These are phyloP conservation scores for Naegleria gruberi DNA, from an alignment of 208 protist genomes.

Conservation along the genomic window DNA sequence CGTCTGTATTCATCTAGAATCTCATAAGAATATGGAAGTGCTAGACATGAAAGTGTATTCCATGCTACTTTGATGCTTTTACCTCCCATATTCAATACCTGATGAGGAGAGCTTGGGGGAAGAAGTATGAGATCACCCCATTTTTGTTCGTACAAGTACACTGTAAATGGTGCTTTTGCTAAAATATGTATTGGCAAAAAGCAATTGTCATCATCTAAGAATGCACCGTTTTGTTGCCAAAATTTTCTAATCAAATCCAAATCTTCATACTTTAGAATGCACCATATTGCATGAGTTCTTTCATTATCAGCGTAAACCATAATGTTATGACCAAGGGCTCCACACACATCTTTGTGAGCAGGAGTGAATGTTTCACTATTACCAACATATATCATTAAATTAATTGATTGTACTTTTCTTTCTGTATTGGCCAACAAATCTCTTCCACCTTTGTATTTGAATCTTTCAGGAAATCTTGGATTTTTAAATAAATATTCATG, in stretches of 20 bases:
- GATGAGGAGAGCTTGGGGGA: conserved; percentile 1
- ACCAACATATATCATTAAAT: conserved; percentile 11
- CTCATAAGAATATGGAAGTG: neutral
- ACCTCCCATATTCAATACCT: neutral
- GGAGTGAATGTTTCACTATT: neutral
- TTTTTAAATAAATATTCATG: neutral
- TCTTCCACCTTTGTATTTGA: neutral
- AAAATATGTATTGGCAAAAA: neutral
- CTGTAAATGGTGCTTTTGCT: neutral
- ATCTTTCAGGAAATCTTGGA: neutral
- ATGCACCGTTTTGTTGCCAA: neutral
- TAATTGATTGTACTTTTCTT: neutral
- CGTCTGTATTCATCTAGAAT: neutral
- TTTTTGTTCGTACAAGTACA: neutral
- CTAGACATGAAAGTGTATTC: neutral
- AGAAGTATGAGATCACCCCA: neutral
- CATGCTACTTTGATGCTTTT: neutral
- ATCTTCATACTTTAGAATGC: neutral
- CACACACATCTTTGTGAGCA: neutral
- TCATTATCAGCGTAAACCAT: conserved; percentile 7
- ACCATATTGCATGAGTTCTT: neutral
- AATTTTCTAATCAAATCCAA: neutral
- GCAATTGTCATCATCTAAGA: neutral
- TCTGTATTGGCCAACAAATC: neutral
- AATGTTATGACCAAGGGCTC: neutral